A percentile compares a stretch with the other conserved stretches of the same genome.
Conservation (phyloP, 1,284 basidiomycete genomes). For the Malassezia arunalokei region DNA sequence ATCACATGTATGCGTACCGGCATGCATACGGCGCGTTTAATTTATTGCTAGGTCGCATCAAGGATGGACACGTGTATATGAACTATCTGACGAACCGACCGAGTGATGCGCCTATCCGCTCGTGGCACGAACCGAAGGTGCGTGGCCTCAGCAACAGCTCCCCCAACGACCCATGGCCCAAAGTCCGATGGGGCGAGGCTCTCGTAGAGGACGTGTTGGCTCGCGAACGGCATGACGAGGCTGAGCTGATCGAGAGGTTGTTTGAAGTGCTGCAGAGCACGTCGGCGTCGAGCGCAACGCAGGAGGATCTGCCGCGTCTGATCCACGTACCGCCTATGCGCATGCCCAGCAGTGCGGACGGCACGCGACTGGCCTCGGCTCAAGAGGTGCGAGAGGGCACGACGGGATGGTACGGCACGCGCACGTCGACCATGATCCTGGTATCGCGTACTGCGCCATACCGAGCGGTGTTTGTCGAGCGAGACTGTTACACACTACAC, state of each 20-base stretch:
- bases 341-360: slow-evolving; percentile 2
- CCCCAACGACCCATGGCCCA: slow-evolving; percentile 8
- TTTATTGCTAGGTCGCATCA: not conserved
- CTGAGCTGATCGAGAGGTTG: not conserved
- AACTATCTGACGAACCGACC: slow-evolving; percentile 10
- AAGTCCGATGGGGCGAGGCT: not conserved
- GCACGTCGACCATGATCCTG: slow-evolving; percentile 11
- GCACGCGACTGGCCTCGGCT: not conserved
- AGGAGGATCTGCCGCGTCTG: slow-evolving; percentile 4
- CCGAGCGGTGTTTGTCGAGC: slow-evolving; percentile 8
- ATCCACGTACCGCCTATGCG: slow-evolving; percentile 4
- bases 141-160: slow-evolving; percentile 13
- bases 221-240: not conserved
- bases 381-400: not conserved
- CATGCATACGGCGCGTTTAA: slow-evolving; percentile 8
- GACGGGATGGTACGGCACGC: slow-evolving; percentile 14
- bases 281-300: not conserved
- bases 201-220: not conserved
- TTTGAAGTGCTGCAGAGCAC: slow-evolving; percentile 4
- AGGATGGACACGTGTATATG: not conserved
- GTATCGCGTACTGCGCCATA: slow-evolving; percentile 1
- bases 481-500: slow-evolving; percentile 6
- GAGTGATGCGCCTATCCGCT: not conserved
- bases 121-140: not conserved
- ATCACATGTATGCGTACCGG: not conserved